Percentiles rank a stretch among this genome's conserved stretches.
These are phyloP conservation scores for Gossypium sturtianum DNA, from an alignment of 345 rosid genomes.

Conservation along the genomic window DNA sequence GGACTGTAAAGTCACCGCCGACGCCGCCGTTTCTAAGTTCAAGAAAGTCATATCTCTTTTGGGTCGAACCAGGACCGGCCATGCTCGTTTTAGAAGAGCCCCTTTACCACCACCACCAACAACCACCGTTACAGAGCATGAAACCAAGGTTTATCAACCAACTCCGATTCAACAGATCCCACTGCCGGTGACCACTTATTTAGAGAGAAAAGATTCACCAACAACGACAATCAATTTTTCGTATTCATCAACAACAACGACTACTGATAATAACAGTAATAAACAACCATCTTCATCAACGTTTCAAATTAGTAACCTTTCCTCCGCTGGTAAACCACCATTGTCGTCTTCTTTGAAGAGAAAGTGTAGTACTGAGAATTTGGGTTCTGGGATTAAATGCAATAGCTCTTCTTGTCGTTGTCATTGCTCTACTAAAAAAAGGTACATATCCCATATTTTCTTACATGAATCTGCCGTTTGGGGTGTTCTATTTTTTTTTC, in stretches of 20 bases:
- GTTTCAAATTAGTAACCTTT: conserved; percentile 53
- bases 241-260: conserved; percentile 31
- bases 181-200: conserved; percentile 13
- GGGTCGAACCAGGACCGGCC: conserved; percentile 79
- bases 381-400: conserved; percentile 48
- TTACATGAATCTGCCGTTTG: too few relatives aligned
- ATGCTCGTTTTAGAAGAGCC: conserved; percentile 84
- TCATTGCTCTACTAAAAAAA: conserved; percentile 94
- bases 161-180: conserved; percentile 76
- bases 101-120: conserved; percentile 24
- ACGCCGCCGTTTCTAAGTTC: conserved; percentile 78
- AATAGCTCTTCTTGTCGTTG: conserved; percentile 63
- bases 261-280: background rate
- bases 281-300: conserved; percentile 43
- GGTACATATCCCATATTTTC: conserved; percentile 25
- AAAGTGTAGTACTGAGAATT: conserved; percentile 69
- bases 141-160: conserved; percentile 41
- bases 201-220: conserved; percentile 50
- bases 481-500: too few relatives aligned
- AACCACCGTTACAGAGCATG: background rate
- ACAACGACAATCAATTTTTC: conserved; percentile 58
- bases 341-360: conserved; percentile 55
- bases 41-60: conserved; percentile 77
- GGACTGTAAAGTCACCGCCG: conserved; percentile 56
- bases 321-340: conserved; percentile 58